Conservation (phyloP, 805 yeast species). For the Tetrapisispora arboricola region DNA sequence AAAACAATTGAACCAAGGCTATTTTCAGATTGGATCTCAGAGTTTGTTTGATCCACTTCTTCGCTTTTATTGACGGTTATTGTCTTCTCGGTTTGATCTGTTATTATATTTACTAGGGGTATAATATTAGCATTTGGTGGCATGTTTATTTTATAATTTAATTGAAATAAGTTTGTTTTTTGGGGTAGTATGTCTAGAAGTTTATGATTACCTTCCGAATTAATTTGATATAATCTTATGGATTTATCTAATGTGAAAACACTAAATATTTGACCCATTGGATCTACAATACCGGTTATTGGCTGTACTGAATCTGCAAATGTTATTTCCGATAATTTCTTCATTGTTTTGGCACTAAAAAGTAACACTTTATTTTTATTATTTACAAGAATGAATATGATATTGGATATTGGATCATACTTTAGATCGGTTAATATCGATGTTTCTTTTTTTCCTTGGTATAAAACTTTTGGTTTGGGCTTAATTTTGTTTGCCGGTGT, state of each 20-base stretch:
- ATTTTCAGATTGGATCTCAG: neutral
- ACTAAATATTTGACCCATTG: conserved; percentile 20
- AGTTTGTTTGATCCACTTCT: no score
- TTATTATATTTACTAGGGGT: conserved; percentile 16
- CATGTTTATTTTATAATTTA: conserved; percentile 27
- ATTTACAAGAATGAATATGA: conserved; percentile 18
- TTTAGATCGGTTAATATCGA: conserved; percentile 24
- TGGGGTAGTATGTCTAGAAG: conserved; percentile 18
- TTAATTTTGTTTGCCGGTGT: neutral
- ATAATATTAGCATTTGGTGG: conserved; percentile 26
- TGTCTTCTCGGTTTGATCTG: no score
- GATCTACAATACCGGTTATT: conserved; percentile 21
- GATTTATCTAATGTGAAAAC: conserved; percentile 22
- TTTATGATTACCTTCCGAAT: conserved; percentile 17
- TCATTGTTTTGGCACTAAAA: conserved; percentile 9
- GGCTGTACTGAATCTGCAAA: conserved; percentile 15
- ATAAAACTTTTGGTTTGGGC: conserved; percentile 5
- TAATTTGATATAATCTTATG: conserved; percentile 21
- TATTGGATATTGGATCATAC: conserved; percentile 9
- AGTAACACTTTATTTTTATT: conserved; percentile 15
- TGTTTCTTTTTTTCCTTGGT: conserved; percentile 10
- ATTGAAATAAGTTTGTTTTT: conserved; percentile 22
- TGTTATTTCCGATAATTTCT: conserved; percentile 11
- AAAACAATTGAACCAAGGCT: conserved; percentile 17
- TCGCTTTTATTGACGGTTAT: no score